Base-by-base conservation (phyloP, 1,284 basidiomycete genomes). In the Hemileia vastatrix region DNA sequence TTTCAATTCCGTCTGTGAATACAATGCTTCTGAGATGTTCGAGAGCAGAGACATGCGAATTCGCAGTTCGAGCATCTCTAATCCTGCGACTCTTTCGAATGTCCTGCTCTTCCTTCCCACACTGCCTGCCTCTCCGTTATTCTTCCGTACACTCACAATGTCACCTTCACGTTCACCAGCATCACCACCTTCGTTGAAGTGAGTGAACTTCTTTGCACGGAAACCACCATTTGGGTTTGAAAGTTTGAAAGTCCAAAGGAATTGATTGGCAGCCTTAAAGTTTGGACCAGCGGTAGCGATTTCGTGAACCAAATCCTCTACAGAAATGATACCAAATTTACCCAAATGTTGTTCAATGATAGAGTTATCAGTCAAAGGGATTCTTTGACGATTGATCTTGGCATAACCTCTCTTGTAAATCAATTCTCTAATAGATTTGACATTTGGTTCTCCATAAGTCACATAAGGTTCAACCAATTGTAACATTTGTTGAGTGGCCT, bases 321-420 rank as follows among this genome's bases (percentile, higher is more conserved):
- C 84, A 73, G 88, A 97, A 78, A 98, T 86, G 79, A 98, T 95
- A 77, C 94, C 90, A 80, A 83, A 88, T 80, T 96, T 88, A 80
- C 91, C 89, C 70, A 98, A 91, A 57, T 83, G 77, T 75, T 84
- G 80, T 82, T 98, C 95, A 72, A 98, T 94, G 80, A 96, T 82
- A 68, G 83, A 80, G 81, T 98, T 98, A 82, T 91, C 90, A 75
- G 86, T 81, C 71, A 98, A 86, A 69, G 94, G 93, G 74, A 98
- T 88, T 77, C 94, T 88, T 80, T 97, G 93, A 80, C 90, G 92
- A 84, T 93, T 80, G 78, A 97, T 85, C 83, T 97, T 97, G 79
- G 92, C 94, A 78, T 96, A 96, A 65, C 94, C 94, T 72, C 94
- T 90, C 85, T 98, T 98, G 86, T 97, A 98, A 81, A 98, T 86